phyloP scores from a whole-genome alignment of 305 asterid species.

The Salvia sclarea region DNA sequence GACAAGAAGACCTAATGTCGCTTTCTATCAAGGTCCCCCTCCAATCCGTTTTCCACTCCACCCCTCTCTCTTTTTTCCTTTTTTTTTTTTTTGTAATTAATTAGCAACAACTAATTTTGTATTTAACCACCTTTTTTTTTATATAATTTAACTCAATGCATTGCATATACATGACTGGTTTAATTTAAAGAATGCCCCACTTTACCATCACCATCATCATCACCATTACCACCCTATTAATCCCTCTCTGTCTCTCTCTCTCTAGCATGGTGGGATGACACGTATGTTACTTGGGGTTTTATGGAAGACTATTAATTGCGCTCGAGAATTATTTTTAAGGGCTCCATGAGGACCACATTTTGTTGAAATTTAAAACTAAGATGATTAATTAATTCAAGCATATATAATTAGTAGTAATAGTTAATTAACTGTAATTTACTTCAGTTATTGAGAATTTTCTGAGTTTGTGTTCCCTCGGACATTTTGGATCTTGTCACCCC shows the following conservation, averaged over 20 bases:
- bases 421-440: neutral
- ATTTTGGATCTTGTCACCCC: neutral
- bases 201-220: slow-evolving; percentile 49
- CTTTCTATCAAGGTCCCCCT: slow-evolving; percentile 67
- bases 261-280: slow-evolving; percentile 27
- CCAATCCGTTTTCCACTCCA: slow-evolving; percentile 96
- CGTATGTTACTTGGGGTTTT: slow-evolving; percentile 21
- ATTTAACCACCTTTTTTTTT: slow-evolving; percentile 12
- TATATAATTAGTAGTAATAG: too few species aligned
- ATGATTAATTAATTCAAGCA: too few species aligned
- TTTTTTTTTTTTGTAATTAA: neutral
- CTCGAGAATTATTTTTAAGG: neutral
- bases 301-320: neutral
- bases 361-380: too few species aligned
- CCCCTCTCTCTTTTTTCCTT: slow-evolving; percentile 16
- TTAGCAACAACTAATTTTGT: slow-evolving; percentile 25
- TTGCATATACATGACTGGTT: neutral
- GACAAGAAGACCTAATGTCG: slow-evolving; percentile 71
- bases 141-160: slow-evolving; percentile 11
- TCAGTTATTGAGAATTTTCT: neutral
- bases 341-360: slow-evolving; percentile 13
- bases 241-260: slow-evolving; percentile 43
- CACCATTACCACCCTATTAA: slow-evolving; percentile 57
- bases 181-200: slow-evolving; percentile 39
- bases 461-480: neutral